Base-by-base conservation (phyloP, 805 yeast species). In the Ogataea salicorniae region DNA sequence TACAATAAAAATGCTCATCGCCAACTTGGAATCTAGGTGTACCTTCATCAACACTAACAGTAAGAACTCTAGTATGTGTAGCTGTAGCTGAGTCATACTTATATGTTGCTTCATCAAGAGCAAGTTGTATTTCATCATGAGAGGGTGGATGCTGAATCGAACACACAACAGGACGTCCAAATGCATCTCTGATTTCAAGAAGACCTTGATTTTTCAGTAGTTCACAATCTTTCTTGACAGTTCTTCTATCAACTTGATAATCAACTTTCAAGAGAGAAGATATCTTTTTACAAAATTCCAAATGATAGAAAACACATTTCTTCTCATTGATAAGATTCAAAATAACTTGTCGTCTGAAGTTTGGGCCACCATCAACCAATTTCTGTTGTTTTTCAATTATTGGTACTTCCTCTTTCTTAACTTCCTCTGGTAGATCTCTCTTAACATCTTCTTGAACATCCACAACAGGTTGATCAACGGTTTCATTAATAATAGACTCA, bases 171-270 rank as follows among this genome's bases (percentile, higher is more conserved):
- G 6, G 35, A 35, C 57, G 45, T 16, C 37, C 34, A 35, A 37
- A 15, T 34, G 47, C 41, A 22, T 43, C 42, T 18, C 48, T 50
- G 1, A 54, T 41, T n/a, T 38, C 46, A 6, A 64, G 37, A 4
- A 46, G 20, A 0, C 71, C 67, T 13, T 69, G 62, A 0, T 53
- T 50, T 5, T 62, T 63, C 29, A 80, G 62, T 4, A 56, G 48
- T 1, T 55, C 52, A 0, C 77, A 66, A 52, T 79, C 84, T 6
- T 74, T 71, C 6, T 60, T 56, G 13, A 78, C 56, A 0, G 91
- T 84, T 45, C 73, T 74, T 34, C 77, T 72, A 54, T 84, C 91
- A 16, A 81, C 68, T 1, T 39, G 36, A 35, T 64, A 59, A 29
- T 62, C 62, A 14, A 76, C 69, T 0, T 73, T 74, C 52, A 76